These are phyloP conservation scores for Zanthoxylum bungeanum DNA, from an alignment of 345 rosid genomes.

Conservation along the genomic window DNA sequence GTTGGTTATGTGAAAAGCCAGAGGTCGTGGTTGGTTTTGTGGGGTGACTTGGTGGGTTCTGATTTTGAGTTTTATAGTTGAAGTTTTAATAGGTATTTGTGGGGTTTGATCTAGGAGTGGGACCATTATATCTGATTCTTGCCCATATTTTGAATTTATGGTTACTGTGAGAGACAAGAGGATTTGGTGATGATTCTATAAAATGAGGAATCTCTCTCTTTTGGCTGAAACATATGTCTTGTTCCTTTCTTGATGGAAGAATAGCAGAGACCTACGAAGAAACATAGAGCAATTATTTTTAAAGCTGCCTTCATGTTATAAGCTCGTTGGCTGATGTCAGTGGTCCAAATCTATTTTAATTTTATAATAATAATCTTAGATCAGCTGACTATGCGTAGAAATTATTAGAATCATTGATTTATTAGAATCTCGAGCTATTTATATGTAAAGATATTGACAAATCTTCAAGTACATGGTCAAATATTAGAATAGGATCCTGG, in stretches of 20 bases:
- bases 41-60: slow-evolving; percentile 1
- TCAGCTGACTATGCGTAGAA: neutral
- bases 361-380: slow-evolving; percentile 6
- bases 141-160: slow-evolving; percentile 43
- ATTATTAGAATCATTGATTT: neutral
- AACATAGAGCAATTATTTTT: neutral
- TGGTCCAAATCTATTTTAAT: slow-evolving; percentile 19
- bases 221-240: slow-evolving; percentile 20
- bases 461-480: neutral
- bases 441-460: neutral
- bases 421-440: neutral
- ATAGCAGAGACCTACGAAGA: slow-evolving; percentile 9
- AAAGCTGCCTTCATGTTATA: neutral
- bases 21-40: neutral
- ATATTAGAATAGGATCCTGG: neutral
- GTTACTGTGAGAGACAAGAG: slow-evolving; percentile 19
- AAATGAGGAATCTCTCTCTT: slow-evolving; percentile 29
- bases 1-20: slow-evolving; percentile 14
- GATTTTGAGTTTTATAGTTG: slow-evolving; percentile 18
- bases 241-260: slow-evolving; percentile 19
- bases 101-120: slow-evolving; percentile 54
- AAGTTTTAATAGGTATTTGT: slow-evolving; percentile 24
- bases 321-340: slow-evolving; percentile 8
- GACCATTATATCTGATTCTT: slow-evolving; percentile 53
- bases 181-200: slow-evolving; percentile 31